Base-by-base conservation (phyloP, 2,329 filamentous ascomycete species). In the Pseudogymnoascus sp. region DNA sequence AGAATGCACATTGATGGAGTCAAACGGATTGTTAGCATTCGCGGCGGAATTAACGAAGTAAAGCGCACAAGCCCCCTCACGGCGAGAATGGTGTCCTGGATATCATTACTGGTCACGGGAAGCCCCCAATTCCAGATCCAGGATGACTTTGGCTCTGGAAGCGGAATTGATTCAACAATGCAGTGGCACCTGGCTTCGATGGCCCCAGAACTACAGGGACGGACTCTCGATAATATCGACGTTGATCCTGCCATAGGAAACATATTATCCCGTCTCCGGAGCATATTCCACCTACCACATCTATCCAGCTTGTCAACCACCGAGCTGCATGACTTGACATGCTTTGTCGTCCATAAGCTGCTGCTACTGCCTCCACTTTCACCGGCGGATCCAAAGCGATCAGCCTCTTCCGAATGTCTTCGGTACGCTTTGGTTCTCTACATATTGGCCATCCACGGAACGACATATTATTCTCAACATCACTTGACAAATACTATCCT, bases 51-150 rank as follows among this genome's bases (percentile, higher is more conserved):
- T 62, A 74, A 75, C 59, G 67, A 73, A 33, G 74, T 83, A 1
- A 77, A 75, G 51, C 75, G 75, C 17, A 78, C 77, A 1, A 83
- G 77, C 61, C 80, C 81, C 0, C 74, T 84, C 0, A 83, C 80
- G 0, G 81, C 80, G 6, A 77, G 81, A 25, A 61, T 63, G 61
- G 29, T 58, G 25, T 9, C 25, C 38, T 63, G 35, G 83, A 80
- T 84, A n/a, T 81, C 81, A 0, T 75, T 85, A 76, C 73, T 85
- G 3, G 76, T 85, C 5, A 81, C 74, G 63, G 79, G 80, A 6
- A 60, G 66, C 25, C 82, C 82, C 15, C 82, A 84, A 63, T 85
- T 84, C 62, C 63, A 74, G 3, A 78, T 76, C 0, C 81, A 84
- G 61, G 76, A 83, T 65, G 79, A 84, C 31, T 51, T 67, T 5